Evolutionary conservation across 441 rosid genomes (phyloP), one percentile per base, ranked within the genome.

Genomic region (Populus tomentosa): DNA sequence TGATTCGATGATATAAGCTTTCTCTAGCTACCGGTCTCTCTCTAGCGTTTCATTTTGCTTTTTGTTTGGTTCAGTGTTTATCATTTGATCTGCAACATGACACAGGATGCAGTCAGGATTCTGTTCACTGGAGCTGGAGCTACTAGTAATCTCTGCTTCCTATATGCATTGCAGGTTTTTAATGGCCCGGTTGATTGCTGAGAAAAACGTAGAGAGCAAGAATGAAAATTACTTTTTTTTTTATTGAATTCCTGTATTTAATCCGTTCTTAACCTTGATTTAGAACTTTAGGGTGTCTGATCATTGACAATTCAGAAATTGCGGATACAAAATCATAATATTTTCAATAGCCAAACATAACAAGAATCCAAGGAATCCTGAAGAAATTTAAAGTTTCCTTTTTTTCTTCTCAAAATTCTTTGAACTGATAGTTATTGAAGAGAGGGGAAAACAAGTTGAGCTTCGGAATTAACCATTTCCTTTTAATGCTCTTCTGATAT

Each of bases 21-120:
- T 53, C 61, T 53, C 61, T 5, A 18, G 30, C 30, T 2, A 28
- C n/a, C 5, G 61, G n/a, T 16, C 61, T 18, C 61, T 53, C n/a
- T 53, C 61, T 18, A 53, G 61, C 61, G 18, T 53, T 16, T 53
- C 18, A 42, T 53, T 53, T 18, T 53, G 21, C 8, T 5, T 50
- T 50, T 16, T 50, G 59, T 50, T 50, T 50, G 20, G n/a, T 5
- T 50, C 26, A 26, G 26, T 26, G 26, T 0, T 26, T 26, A 26
- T 26, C 26, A 50, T 50, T 61, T 70, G 33, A 76, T 85, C 83
- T 76, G 63, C 71, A 56, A 69, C 82, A 77, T 90, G 98, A 97
- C 92, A 35, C 90, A 88, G 84, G 95, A 89, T 36, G 97, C 96
- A 61, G 92, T 86, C 78, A 92, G 94, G 87, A 90, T 95, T 77